Evolutionary conservation across 352 stramenopile genomes (phyloP), one percentile per base, ranked within the genome.

Genomic region (Discostella stelligera): DNA sequence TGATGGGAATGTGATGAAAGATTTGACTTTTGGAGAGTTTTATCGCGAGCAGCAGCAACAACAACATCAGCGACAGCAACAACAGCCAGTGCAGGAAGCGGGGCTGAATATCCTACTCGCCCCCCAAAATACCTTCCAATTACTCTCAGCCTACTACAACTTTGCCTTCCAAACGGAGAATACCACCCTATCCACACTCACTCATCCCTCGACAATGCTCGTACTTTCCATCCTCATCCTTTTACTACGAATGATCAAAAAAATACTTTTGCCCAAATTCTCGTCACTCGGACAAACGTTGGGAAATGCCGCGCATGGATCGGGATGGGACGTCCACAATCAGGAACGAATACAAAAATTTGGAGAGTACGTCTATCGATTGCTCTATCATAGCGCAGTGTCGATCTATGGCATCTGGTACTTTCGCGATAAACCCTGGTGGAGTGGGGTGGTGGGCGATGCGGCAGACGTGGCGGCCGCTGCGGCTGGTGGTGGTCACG

Each of bases 331-430:
- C 25, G 41, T 56, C n/a, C 48, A 77, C 0, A 92, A 92, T 82
- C 62, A 79, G 55, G 71, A 83, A 48, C 65, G 84, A 0, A 91
- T 93, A 52, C 11, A 72, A 18, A 93, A 93, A 66, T 93, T 93
- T 80, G 88, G 88, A 10, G 88, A 93, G 79, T 93, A 93, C 56
- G 84, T 91, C 18, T 91, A 90, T 82, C 82, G 88, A 18, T 50
- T 93, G 3, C 53, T 82, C 5, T 93, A 85, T 71, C 88, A 93
- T 66, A 82, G 74, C 11, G 23, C 59, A 37, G 83, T 93, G 49
- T 83, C 63, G 1, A 62, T 86, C 10, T 82, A 78, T 54, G 88
- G 86, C 9, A 21, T 92, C 0, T 84, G 60, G 48, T 88, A 84
- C 21, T 92, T 93, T 77, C 74, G 48, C 16, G 69, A 88, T 32